Evolutionary conservation across 805 yeast species (phyloP).

Genomic region (Starmerella floris): DNA sequence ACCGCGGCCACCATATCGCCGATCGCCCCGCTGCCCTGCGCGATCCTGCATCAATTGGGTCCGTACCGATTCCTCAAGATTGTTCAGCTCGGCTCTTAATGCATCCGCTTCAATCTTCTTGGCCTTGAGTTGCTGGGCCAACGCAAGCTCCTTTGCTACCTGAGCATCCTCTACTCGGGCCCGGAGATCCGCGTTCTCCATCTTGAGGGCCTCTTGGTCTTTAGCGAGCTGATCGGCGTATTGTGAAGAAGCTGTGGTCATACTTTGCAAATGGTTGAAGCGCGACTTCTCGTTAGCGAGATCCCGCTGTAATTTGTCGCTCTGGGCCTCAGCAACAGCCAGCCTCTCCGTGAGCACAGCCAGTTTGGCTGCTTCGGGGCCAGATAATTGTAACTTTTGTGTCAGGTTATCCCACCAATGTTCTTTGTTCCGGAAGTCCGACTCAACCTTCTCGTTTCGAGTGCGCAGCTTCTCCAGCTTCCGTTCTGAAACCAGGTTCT

Average conservation of each 20-base stretch:
- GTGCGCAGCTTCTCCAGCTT: constrained; percentile 20
- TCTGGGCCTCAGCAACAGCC: neutral
- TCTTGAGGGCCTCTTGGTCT: constrained; percentile 4
- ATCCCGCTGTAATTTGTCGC: neutral
- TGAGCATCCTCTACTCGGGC: constrained; percentile 32
- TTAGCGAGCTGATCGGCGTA: constrained; percentile 11
- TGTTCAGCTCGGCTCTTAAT: constrained; percentile 21
- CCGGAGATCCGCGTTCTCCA: constrained; percentile 34
- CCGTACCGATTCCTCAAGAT: constrained; percentile 26
- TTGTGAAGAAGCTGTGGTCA: constrained; percentile 24
- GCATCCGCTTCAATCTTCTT: constrained; percentile 23
- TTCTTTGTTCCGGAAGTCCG: constrained; percentile 15
- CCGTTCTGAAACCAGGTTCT: constrained; percentile 19
- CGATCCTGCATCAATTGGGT: constrained; percentile 9
- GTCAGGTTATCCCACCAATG: constrained; percentile 21
- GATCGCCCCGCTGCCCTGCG: constrained; percentile 7
- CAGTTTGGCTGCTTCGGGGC: constrained; percentile 30
- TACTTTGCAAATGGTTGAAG: constrained; percentile 22
- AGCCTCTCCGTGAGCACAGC: constrained; percentile 8
- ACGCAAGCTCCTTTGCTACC: constrained; percentile 19
- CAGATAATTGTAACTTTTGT: constrained; percentile 32
- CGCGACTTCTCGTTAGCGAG: constrained; percentile 17
- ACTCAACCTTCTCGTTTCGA: constrained; percentile 18
- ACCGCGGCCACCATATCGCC: constrained; percentile 12
- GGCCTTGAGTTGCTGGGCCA: constrained; percentile 24